phyloP scores from a whole-genome alignment of 2,329 filamentous ascomycete species.

The Fusarium sp. region DNA sequence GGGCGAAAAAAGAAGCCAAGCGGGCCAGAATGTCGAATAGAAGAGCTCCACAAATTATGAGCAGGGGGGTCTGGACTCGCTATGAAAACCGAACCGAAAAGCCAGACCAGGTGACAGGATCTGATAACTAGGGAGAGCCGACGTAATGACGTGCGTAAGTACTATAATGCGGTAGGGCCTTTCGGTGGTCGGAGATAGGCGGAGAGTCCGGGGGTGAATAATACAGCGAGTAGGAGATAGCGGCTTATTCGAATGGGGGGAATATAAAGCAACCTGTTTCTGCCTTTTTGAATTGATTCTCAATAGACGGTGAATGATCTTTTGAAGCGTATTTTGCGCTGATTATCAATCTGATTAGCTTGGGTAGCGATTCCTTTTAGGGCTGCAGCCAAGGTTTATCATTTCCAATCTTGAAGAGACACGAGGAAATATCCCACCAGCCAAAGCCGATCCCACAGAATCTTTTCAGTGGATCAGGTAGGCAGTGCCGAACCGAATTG shows the following conservation, averaged over 20 bases:
- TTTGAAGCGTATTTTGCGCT: neutral
- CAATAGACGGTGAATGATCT: neutral
- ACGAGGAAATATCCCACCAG: neutral
- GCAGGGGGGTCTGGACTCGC: slow-evolving; percentile 9
- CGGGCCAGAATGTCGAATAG: neutral
- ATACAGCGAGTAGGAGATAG: slow-evolving; percentile 28
- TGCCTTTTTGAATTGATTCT: neutral
- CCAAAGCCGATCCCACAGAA: slow-evolving; percentile 3
- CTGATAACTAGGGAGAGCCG: slow-evolving; percentile 21
- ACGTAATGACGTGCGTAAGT: slow-evolving; percentile 25
- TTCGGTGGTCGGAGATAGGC: slow-evolving; percentile 36
- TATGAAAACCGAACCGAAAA: neutral
- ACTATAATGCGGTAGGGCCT: neutral
- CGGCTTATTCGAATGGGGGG: slow-evolving; percentile 14
- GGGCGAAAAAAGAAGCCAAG: neutral
- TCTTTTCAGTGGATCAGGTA: slow-evolving; percentile 19
- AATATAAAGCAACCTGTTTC: slow-evolving; percentile 8
- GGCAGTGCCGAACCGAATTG: slow-evolving; percentile 22
- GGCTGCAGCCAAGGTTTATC: neutral
- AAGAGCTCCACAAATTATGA: slow-evolving; percentile 2
- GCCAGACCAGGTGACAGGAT: slow-evolving; percentile 8
- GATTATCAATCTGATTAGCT: neutral
- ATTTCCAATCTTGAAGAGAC: neutral
- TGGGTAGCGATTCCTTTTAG: slow-evolving; percentile 4
- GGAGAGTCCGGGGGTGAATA: slow-evolving; percentile 4